Base-by-base conservation (phyloP, 345 rosid species). In the Brassica rapa region DNA sequence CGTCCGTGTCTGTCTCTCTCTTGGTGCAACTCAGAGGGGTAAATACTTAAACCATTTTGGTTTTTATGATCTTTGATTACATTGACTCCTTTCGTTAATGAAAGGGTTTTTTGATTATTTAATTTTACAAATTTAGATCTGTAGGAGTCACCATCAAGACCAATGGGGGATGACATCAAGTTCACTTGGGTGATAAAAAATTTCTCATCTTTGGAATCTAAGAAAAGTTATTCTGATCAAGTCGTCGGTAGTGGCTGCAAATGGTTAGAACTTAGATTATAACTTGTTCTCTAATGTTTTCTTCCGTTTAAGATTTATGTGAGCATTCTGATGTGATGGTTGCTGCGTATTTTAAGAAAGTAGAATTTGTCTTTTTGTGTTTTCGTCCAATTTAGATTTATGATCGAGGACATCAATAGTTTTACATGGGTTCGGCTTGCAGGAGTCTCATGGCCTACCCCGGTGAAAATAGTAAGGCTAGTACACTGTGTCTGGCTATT, bases 391-490 rank as follows among this genome's bases (percentile, higher is more conserved):
- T 9, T 46, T 12, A 12, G 53, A 12, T 14, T 49, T 14, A 1
- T 1, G 55, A 56, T 55, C 9, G 1, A 8, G 2, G 10, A 35
- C 12, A 8, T 39, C 11, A 0, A 21, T 35, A 35, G 41, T 7
- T 8, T 56, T 56, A 8, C 10, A 56, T 56, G 27, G 12, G 27
- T 88, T 53, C 87, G 88, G 0, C 62, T 49, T 46, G 75, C 84
- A 93, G 94, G 98, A 83, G 95, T 78, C 72, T 91, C 77, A 87
- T 89, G 32, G 85, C 86, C 15, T 91, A 86, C 51, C 93, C 98
- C 0, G 84, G 86, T 61, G 96, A 91, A 75, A 90, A 92, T 86
- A 1, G 19, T 14, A 49, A 49, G 19, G 16, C 19, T 49, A 5
- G 2, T n/a, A n/a, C 1, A n/a, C 21, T 56, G 62, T 2, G 12